phyloP scores from a whole-genome alignment of 768 basidiomycete species.

The Tricholoma furcatifolium region DNA sequence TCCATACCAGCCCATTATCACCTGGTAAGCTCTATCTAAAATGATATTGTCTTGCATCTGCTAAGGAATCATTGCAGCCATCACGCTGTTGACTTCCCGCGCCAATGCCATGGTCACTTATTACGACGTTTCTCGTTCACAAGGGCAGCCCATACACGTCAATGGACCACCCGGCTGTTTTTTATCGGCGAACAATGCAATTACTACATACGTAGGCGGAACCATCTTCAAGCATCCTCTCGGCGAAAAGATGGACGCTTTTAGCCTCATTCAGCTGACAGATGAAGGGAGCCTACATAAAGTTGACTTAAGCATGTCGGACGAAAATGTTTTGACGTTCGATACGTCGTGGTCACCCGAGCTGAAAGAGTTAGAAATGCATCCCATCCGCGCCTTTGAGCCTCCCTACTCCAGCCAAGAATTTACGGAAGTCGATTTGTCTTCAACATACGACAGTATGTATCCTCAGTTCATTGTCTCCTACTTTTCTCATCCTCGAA shows the following conservation, averaged over 20 bases:
- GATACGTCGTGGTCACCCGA: slow-evolving; percentile 38
- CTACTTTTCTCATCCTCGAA: background rate
- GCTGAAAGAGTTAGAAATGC: slow-evolving; percentile 34
- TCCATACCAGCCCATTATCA: slow-evolving; percentile 34
- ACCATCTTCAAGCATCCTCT: slow-evolving; percentile 33
- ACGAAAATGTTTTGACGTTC: slow-evolving; percentile 15
- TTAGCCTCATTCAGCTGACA: slow-evolving; percentile 46
- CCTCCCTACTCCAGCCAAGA: slow-evolving; percentile 47
- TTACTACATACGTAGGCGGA: slow-evolving; percentile 28
- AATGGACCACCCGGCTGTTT: slow-evolving; percentile 45
- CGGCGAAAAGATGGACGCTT: slow-evolving; percentile 14
- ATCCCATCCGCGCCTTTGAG: slow-evolving; percentile 29
- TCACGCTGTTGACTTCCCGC: slow-evolving; percentile 60
- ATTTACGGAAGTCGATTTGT: slow-evolving; percentile 47
- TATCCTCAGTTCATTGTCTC: background rate
- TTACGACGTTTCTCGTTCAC: slow-evolving; percentile 55
- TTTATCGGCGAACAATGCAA: slow-evolving; percentile 24
- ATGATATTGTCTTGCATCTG: background rate
- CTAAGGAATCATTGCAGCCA: slow-evolving; percentile 30
- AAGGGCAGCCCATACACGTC: slow-evolving; percentile 42
- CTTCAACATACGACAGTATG: slow-evolving; percentile 56
- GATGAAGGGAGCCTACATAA: slow-evolving; percentile 46
- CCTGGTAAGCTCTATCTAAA: slow-evolving; percentile 30
- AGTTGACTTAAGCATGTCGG: slow-evolving; percentile 32
- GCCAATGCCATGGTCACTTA: slow-evolving; percentile 57